These are phyloP conservation scores for Onygenales sp. DNA, from an alignment of 2,329 filamentous ascomycete genomes.

Conservation along the genomic window DNA sequence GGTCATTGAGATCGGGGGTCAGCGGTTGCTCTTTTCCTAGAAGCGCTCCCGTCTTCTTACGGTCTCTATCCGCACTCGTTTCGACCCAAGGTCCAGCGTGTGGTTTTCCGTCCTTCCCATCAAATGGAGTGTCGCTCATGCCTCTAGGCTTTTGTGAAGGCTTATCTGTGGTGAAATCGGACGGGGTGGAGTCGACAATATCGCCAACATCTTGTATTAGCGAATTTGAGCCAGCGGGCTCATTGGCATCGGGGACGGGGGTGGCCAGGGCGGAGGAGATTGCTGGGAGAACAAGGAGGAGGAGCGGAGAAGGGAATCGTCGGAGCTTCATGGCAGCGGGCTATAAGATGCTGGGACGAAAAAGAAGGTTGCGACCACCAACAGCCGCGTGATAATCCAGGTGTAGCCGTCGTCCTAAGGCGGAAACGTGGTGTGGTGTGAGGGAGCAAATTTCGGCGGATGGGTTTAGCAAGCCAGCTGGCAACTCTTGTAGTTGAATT, in stretches of 20 bases:
- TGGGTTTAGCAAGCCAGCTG: not conserved
- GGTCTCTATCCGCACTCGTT: constrained; percentile 38
- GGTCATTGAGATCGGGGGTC: constrained; percentile 16
- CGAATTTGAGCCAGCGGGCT: not conserved
- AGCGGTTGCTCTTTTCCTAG: constrained; percentile 16
- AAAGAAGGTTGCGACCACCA: not conserved
- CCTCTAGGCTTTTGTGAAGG: constrained; percentile 2
- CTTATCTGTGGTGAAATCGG: not conserved
- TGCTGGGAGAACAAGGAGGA: constrained; percentile 9
- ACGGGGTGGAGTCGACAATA: not conserved
- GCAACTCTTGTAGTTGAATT: not conserved
- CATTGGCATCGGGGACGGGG: constrained; percentile 1
- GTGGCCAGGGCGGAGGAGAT: constrained; percentile 9
- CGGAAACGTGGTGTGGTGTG: not conserved
- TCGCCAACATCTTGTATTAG: not conserved
- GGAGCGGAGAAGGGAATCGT: constrained; percentile 8
- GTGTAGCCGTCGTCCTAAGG: not conserved
- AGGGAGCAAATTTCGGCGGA: no score
- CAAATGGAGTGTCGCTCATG: constrained; percentile 65
- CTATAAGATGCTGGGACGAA: not conserved
- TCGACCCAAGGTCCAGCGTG: constrained; percentile 68
- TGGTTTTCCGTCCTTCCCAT: constrained; percentile 88
- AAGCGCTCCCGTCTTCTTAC: constrained; percentile 29
- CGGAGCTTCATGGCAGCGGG: constrained; percentile 9
- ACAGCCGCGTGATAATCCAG: not conserved